Evolutionary conservation across 2,329 filamentous ascomycete genomes (phyloP).

Genomic region (Penicillium sp.): DNA sequence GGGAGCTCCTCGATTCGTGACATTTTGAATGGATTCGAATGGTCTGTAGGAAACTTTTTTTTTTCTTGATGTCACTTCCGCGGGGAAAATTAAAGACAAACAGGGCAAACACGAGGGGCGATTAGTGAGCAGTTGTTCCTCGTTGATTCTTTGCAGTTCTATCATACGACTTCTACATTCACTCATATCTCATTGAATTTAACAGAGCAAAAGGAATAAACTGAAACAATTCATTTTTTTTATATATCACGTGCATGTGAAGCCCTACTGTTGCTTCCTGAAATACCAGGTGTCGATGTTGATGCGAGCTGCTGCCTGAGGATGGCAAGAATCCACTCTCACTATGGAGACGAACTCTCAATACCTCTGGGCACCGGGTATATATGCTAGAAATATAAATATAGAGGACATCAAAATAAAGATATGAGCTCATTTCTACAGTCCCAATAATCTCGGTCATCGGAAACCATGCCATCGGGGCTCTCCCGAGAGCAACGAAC

Average conservation of each 20-base stretch:
- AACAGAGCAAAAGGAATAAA: neutral
- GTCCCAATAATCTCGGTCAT: neutral
- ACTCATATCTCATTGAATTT: too few relatives aligned
- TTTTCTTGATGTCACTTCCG: neutral
- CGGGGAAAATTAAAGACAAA: slow-evolving; percentile 25
- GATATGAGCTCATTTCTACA: neutral
- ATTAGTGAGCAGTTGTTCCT: neutral
- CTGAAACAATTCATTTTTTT: neutral
- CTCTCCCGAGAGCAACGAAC: slow-evolving; percentile 18
- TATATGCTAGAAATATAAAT: neutral
- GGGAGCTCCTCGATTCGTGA: slow-evolving; percentile 55
- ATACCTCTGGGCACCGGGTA: too few relatives aligned
- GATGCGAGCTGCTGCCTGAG: neutral
- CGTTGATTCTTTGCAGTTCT: neutral
- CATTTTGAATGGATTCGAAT: slow-evolving; percentile 35
- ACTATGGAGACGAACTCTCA: too few relatives aligned
- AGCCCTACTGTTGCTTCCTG: neutral
- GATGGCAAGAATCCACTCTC: neutral
- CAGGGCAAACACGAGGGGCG: slow-evolving; percentile 30
- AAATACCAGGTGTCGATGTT: neutral
- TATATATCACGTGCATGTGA: neutral
- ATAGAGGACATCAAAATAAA: neutral
- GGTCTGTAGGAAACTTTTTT: neutral
- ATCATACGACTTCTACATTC: neutral
- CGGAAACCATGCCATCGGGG: slow-evolving; percentile 10